Evolutionary conservation across 2,329 filamentous ascomycete genomes (phyloP), one percentile per base, ranked within the genome.

Genomic region (Fusarium lyarnte): DNA sequence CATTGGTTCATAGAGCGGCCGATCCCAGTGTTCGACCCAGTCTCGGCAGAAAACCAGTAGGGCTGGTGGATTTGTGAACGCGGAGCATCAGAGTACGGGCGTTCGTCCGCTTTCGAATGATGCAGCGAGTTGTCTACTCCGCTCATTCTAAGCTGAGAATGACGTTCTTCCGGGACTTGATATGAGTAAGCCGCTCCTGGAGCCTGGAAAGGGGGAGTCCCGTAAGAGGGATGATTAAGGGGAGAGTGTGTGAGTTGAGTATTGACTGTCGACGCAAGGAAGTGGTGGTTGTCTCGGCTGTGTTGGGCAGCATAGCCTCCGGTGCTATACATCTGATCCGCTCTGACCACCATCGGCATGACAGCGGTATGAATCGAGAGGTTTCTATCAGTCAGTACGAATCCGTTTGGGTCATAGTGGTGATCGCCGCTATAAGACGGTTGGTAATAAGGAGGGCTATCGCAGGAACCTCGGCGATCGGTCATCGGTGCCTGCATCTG

Each of bases 401-500:
- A 61, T 42, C 60, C 62, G 43, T 29, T 63, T 19, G 57, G 38
- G 60, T 46, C 58, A 55, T 58, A 41, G 43, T 45, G 52, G 25
- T 57, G 43, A 25, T 43, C 31, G 31, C 42, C 63, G 29, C 47
- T 11, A 38, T 54, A 47, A 33, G 62, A 23, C 51, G 57, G 54
- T 29, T 43, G 49, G 39, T 46, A 35, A 29, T 53, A 43, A 41
- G 38, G 47, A 21, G 47, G 21, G 35, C 59, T 72, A 75, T 60
- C 65, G 62, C 27, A 51, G 62, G 63, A 69, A 66, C 42, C 61
- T 71, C 51, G 68, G 70, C 49, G 72, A 66, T 54, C 63, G 65
- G 25, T 71, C 58, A 35, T 58, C 61, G 68, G 66, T 54, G 64
- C 74, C 74, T 76, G 73, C 39, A 57, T 59, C 38, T 73, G 65